Evolutionary conservation across 768 basidiomycete genomes (phyloP), one percentile per base, ranked within the genome.

Genomic region (Collybia sordida): DNA sequence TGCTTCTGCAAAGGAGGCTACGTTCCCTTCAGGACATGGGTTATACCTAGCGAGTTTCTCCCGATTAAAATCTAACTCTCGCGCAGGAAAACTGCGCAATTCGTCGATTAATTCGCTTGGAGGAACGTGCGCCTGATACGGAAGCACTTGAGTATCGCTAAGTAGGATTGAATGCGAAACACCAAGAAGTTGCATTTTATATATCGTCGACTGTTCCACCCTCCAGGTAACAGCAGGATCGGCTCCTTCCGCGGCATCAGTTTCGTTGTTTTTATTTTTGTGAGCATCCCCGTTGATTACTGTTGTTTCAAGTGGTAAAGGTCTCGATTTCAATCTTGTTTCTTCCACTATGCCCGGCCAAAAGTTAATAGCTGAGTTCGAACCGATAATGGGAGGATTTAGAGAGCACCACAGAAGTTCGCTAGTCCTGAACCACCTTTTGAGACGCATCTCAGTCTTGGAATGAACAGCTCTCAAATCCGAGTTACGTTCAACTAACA

Each of bases 301-400:
- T 19, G 18, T 35, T n/a, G 24, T 37, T 21, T 46, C 42, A 37
- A 65, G 60, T 8, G 72, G 71, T 1, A 73, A 55, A 22, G 79
- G 62, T 36, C 71, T 65, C 2, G 74, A 69, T 59, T 77, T 81
- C 45, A 86, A 62, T 48, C 71, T 75, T 14, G 75, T 63, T 49
- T 85, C 80, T 15, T 84, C 76, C 6, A 92, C 77, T 18, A 90
- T 58, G 1, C 79, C 88, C 1, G 90, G 90, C 90, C 90, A 93
- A 58, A 81, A 85, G 21, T 66, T 60, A 54, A 93, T 86, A n/a
- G 57, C 58, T 42, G 76, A 71, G 15, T 69, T 70, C 1, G 69
- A 61, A 1, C 74, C 74, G 2, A 62, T 55, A 34, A 90, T 83
- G 0, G 83, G 72, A 7, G 70, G 62, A 34, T 72, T 64, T 25